These are phyloP conservation scores for Ophiostoma sp. DNA, from an alignment of 2,329 filamentous ascomycete genomes.

Conservation along the genomic window DNA sequence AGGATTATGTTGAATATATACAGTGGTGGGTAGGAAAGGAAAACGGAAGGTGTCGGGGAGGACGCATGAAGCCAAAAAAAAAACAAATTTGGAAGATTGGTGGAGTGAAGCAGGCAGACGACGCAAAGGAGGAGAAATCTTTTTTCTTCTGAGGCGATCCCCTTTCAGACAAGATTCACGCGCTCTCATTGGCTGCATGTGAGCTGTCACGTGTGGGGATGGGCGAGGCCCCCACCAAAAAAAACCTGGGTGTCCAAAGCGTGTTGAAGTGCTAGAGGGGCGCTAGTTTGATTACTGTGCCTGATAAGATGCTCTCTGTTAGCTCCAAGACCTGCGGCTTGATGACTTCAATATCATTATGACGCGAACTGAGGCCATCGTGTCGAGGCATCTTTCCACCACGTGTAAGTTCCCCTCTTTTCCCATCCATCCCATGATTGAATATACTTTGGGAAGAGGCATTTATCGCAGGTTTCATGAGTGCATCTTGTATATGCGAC, in stretches of 20 bases:
- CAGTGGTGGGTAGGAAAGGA: background rate
- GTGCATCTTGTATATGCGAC: too few relatives aligned
- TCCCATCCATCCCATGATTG: background rate
- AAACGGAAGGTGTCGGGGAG: background rate
- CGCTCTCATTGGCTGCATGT: background rate
- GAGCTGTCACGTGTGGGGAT: background rate
- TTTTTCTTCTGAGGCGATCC: slow-evolving; percentile 4
- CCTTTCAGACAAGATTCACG: background rate
- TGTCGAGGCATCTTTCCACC: background rate
- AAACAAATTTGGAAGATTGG: background rate
- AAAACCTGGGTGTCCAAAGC: background rate
- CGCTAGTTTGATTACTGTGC: background rate
- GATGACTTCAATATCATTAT: background rate
- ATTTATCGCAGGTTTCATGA: background rate
- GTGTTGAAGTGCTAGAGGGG: background rate
- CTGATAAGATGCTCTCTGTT: background rate
- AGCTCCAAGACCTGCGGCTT: background rate
- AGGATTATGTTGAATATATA: background rate
- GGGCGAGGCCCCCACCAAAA: background rate
- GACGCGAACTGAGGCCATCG: slow-evolving; percentile 4
- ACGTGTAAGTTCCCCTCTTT: background rate
- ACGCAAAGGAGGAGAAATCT: slow-evolving; percentile 16
- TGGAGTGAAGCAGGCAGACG: slow-evolving; percentile 18
- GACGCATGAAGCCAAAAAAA: background rate
- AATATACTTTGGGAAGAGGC: background rate